A percentile compares a stretch with the other conserved stretches of the same genome.
These are phyloP conservation scores for Eucalyptus brandiana DNA, from an alignment of 345 rosid species.

Conservation along the genomic window DNA sequence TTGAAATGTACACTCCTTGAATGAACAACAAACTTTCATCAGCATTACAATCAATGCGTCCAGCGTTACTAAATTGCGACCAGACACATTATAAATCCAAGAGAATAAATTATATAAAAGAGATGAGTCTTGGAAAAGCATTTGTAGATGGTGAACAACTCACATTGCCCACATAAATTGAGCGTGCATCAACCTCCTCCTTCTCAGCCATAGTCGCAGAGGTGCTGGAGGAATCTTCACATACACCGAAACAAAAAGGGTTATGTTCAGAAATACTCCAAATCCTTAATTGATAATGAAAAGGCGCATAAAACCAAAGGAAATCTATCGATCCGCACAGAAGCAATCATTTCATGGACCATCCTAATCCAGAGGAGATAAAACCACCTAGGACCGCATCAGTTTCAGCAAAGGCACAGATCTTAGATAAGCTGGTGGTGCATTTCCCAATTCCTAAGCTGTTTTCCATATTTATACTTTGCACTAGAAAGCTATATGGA, in stretches of 20 bases:
- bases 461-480: background rate
- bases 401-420: background rate
- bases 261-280: background rate
- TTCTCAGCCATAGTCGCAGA: constrained; percentile 77
- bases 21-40: background rate
- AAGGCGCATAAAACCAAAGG: background rate
- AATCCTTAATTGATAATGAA: background rate
- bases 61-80: background rate
- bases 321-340: background rate
- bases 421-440: background rate
- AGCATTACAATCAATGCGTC: background rate
- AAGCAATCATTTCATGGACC: background rate
- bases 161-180: constrained; percentile 97
- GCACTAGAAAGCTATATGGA: background rate
- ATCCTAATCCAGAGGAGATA: background rate
- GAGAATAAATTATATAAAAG: background rate
- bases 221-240: constrained; percentile 58
- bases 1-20: background rate
- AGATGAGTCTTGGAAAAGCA: background rate
- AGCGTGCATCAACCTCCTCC: constrained; percentile 96
- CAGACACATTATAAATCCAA: background rate
- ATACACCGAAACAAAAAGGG: background rate
- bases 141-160: constrained; percentile 12
- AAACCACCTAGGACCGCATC: background rate
- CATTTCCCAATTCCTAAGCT: background rate